Base-by-base conservation (phyloP, 1,284 basidiomycete genomes). In the Cystobasidium slooffiae region DNA sequence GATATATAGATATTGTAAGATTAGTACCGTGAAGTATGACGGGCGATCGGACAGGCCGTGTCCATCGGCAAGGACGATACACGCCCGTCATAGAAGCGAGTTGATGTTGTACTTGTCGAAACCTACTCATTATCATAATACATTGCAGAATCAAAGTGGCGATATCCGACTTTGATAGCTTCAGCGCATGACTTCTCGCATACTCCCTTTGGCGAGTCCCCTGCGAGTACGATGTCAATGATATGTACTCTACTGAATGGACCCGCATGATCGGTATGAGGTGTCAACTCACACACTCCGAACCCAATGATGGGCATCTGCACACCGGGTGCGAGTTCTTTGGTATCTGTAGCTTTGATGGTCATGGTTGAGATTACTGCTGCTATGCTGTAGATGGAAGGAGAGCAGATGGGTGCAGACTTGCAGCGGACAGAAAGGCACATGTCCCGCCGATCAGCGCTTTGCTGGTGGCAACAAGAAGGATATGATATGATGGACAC, bases 61-160 rank as follows among this genome's bases (percentile, higher is more conserved):
- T 65, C 12, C 43, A 51, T 10, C 14, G 18, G 43, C 46, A 46
- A 46, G 14, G 2, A 59, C 1, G 12, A 16, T 24, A 41, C 39
- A 31, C 31, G 31, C 31, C 31, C 31, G 31, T 31, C 31, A 31
- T 31, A 31, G 31, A 31, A 31, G 31, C 31, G 5, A 5, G 31
- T 31, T 31, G 31, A 31, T 31, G 31, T 1, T 31, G 31, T 31
- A n/a, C 14, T 8, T 22, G 63, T 24, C 16, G 16, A 14, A 24
- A 41, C 62, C 41, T 18, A 73, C 70, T 75, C 75, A 58, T 75
- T 75, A 12, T 7, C 69, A 51, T 75, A 75, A 43, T 63, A 75
- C 20, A 67, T 65, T 4, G 75, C 75, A 22, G 64, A 68, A 49
- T 75, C 75, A 47, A 75, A 74, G 58, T 70, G 70, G 49, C 67